Percentiles rank a stretch among this genome's conserved stretches.
These are phyloP conservation scores for Candolleomyces aberdarensis DNA, from an alignment of 768 basidiomycete genomes.

Conservation along the genomic window DNA sequence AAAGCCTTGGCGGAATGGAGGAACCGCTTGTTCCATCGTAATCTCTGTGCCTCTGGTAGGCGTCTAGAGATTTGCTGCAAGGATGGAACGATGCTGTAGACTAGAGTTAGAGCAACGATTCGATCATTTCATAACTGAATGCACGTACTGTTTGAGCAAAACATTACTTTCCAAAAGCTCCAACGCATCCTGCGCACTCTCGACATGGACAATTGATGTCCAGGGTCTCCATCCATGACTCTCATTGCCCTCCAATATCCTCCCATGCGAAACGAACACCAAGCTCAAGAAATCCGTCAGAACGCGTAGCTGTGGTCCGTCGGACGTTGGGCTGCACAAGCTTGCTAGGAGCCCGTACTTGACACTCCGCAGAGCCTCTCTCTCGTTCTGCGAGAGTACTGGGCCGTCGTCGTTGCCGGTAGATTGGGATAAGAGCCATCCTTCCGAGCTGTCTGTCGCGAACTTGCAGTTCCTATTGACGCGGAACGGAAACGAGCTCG, in stretches of 20 bases:
- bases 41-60: slow-evolving; percentile 27
- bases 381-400: slow-evolving; percentile 16
- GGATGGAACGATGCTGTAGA: neutral
- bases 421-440: slow-evolving; percentile 17
- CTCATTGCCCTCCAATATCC: slow-evolving; percentile 11
- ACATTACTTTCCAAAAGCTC: slow-evolving; percentile 3
- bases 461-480: slow-evolving; percentile 36
- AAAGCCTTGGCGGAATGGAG: slow-evolving; percentile 30
- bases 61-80: slow-evolving; percentile 27
- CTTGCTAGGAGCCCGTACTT: slow-evolving; percentile 52
- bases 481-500: slow-evolving; percentile 31
- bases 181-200: slow-evolving; percentile 17
- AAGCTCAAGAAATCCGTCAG: slow-evolving; percentile 49
- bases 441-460: slow-evolving; percentile 33
- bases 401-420: slow-evolving; percentile 11
- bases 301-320: slow-evolving; percentile 51
- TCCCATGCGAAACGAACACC: slow-evolving; percentile 34
- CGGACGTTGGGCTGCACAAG: slow-evolving; percentile 58
- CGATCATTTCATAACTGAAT: too few relatives aligned
- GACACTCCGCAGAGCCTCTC: slow-evolving; percentile 20
- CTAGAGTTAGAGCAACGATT: too few relatives aligned
- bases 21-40: slow-evolving; percentile 42
- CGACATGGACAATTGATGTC: neutral
- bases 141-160: slow-evolving; percentile 2
- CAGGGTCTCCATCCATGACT: neutral